Conservation (phyloP, 169 alveolate genomes). For the Ichthyophthirius multifiliis region DNA sequence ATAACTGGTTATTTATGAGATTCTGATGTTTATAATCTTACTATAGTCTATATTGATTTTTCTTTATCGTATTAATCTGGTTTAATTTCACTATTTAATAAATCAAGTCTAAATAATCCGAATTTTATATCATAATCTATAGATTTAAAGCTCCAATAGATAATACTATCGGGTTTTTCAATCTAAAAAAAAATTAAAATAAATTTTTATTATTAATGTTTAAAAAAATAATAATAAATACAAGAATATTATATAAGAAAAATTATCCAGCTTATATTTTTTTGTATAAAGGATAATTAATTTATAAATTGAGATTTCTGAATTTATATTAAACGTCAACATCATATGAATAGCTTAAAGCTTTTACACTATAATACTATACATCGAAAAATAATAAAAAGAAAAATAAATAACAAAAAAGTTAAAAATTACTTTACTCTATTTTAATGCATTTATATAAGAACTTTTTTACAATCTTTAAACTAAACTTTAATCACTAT, state of each 20-base stretch:
- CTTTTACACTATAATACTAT: conserved; percentile 24
- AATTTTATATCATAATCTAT: conserved; percentile 37
- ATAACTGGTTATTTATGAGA: conserved; percentile 29
- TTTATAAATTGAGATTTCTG: conserved; percentile 17
- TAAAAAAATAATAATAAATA: neutral
- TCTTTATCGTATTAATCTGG: conserved; percentile 8
- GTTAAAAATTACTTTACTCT: conserved; percentile 1
- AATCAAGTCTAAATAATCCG: conserved; percentile 27
- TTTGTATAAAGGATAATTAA: conserved; percentile 20
- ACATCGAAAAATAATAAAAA: neutral
- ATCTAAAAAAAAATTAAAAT: neutral
- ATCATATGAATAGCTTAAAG: conserved; percentile 20
- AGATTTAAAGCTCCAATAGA: conserved; percentile 44
- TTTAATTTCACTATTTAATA: neutral
- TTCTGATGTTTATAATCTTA: conserved; percentile 15
- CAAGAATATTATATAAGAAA: conserved; percentile 11
- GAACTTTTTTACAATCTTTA: conserved; percentile 12
- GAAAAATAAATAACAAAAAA: neutral
- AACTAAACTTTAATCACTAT: neutral
- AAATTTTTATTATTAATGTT: neutral
- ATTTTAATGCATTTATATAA: conserved; percentile 19
- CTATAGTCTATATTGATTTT: conserved; percentile 3
- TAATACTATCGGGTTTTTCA: conserved; percentile 4
- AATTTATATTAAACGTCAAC: neutral
- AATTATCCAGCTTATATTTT: conserved; percentile 29